Evolutionary conservation across 2,329 filamentous ascomycete species (phyloP), one percentile per base, ranked within the genome.

Genomic region (Microcera coccophila): DNA sequence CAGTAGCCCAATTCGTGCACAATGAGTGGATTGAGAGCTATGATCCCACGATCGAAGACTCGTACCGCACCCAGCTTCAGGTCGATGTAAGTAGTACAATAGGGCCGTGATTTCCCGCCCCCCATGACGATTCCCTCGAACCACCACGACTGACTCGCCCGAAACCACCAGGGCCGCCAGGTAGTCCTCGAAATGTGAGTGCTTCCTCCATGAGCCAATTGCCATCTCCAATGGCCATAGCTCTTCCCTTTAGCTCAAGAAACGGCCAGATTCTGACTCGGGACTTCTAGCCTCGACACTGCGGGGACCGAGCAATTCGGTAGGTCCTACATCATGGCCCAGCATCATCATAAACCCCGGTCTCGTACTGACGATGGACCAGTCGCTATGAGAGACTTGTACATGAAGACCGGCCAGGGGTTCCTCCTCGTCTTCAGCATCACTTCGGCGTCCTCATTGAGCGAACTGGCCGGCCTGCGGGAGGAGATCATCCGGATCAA

Each of bases 391-490:
- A 78, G 87, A 61, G 87, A 93, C 62, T 74, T 91, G 35, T 93
- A 95, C 72, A 94, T 95, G 87, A 93, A 93, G 63, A 87, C 89
- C 29, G 89, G 89, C 42, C 88, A 95, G 68, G 89, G 90, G 0
- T 95, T 95, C 64, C 78, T 95, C 42, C 77, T 95, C 28, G 90
- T 95, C 44, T 95, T 95, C 70, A 91, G 86, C 67, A 95, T 95
- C 61, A 91, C 88, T 15, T 93, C 87, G 48, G 74, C 78, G 48
- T 87, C 87, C 24, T 94, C 88, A n/a, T 75, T 95, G 31, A 79
- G 82, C 55, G 89, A 95, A 66, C 78, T 95, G 21, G 77, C 81
- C 54, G 84, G 87, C 55, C 75, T 95, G 32, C 84, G 88, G 38
- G 88, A 95, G 60, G 88, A 95, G 66, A 94, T 95, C 50, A 84